A percentile compares a stretch with the other conserved stretches of the same genome.
phyloP scores from a whole-genome alignment of 176 grass and related monocot genomes.

The Chloris gayana region DNA sequence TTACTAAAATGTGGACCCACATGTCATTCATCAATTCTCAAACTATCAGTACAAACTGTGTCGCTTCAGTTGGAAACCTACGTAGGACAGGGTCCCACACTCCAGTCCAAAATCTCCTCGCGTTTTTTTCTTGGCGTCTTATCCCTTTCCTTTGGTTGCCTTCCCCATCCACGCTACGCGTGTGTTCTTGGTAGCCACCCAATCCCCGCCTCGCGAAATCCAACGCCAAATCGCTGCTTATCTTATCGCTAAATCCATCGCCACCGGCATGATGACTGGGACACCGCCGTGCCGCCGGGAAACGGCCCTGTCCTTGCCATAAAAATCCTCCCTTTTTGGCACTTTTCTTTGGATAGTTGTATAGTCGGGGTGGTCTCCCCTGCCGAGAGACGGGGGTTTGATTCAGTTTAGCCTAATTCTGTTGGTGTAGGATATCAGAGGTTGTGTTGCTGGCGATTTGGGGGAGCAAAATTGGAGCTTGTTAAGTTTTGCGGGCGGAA shows the following conservation, averaged over 20 bases:
- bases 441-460: not conserved
- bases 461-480: not conserved
- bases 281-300: not conserved
- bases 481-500: slow-evolving; percentile 4
- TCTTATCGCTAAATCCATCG: slow-evolving; percentile 44
- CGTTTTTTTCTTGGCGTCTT: slow-evolving; percentile 38
- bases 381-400: not conserved
- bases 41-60: not conserved
- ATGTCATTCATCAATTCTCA: accelerated
- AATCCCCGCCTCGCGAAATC: slow-evolving; percentile 40
- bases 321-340: slow-evolving; percentile 19
- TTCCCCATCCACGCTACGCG: slow-evolving; percentile 8
- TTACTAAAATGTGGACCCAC: accelerated
- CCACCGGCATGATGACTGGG: not conserved
- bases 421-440: not conserved
- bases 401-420: not conserved
- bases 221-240: slow-evolving; percentile 29
- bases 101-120: not conserved
- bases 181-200: slow-evolving; percentile 40
- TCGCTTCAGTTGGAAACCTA: not conserved
- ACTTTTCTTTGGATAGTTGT: not conserved
- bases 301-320: not conserved
- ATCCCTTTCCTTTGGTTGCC: slow-evolving; percentile 36
- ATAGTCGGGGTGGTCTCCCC: not conserved
- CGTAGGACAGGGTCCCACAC: not conserved